A percentile compares a stretch with the other conserved stretches of the same genome.
These are phyloP conservation scores for Candolleomyces aberdarensis DNA, from an alignment of 768 basidiomycete species.

Conservation along the genomic window DNA sequence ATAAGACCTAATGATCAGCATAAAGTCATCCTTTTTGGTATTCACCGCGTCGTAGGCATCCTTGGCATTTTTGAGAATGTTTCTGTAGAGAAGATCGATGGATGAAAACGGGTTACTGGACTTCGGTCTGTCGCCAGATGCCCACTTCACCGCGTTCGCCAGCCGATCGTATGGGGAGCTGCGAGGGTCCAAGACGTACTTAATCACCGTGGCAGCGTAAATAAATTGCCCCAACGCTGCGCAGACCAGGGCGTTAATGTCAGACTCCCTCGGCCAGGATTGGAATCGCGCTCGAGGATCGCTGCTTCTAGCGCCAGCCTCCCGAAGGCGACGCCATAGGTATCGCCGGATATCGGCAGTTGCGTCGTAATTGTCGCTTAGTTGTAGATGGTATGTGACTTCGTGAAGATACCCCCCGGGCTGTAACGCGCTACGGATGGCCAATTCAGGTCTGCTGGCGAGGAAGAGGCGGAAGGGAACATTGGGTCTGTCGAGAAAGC, in stretches of 20 bases:
- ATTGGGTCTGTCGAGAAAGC: not conserved
- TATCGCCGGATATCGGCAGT: not conserved
- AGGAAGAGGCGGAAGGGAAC: conserved; percentile 11
- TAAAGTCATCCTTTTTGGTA: not conserved
- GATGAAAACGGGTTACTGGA: not conserved
- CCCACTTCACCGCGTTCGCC: not conserved
- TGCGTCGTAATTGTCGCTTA: conserved; percentile 1
- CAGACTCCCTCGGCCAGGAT: conserved; percentile 10
- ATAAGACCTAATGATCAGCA: not conserved
- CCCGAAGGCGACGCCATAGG: not conserved
- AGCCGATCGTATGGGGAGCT: not conserved
- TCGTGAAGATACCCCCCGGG: not conserved
- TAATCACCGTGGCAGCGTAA: conserved; percentile 10
- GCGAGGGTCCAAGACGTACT: conserved; percentile 12
- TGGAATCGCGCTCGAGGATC: not conserved
- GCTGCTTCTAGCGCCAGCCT: not conserved
- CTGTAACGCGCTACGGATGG: conserved; percentile 4
- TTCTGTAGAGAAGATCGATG: conserved; percentile 6
- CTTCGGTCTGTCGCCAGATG: not conserved
- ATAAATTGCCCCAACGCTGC: conserved; percentile 12
- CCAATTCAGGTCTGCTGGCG: conserved; percentile 13
- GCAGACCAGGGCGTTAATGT: conserved; percentile 2
- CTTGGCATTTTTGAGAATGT: conserved; percentile 1
- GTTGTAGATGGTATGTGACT: not conserved
- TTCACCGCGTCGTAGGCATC: not conserved